Base-by-base conservation (phyloP, 2,329 filamentous ascomycete species). In the Pseudocercospora cruenta region DNA sequence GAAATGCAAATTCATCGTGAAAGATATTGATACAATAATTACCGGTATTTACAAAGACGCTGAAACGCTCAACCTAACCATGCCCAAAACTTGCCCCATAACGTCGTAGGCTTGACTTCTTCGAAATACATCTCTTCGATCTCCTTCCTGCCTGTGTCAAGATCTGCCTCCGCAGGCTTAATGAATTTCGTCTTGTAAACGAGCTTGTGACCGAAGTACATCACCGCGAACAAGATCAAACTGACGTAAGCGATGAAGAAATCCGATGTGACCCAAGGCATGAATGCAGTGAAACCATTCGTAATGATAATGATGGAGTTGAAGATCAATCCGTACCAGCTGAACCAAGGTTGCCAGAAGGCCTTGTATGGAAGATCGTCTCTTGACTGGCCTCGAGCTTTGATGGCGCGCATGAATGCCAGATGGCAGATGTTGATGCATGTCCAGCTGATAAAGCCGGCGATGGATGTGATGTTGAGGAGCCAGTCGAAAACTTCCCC, bases 191-290 rank as follows among this genome's bases (percentile, higher is more conserved):
- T 78, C 63, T 77, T 72, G 54, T 85, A 82, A 16, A 88, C 80
- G 65, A 91, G 33, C 77, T 94, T 95, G 88, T 90, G 94, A 5
- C 86, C 87, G 2, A 90, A 49, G 75, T 87, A 94, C 1, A 94
- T 79, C 0, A 88, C 70, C 0, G 90, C 91, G 74, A 91, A 92
- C 1, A 93, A 79, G 4, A 85, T 86, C 59, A 94, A 86, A 84
- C 92, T 92, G 58, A 88, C 87, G 77, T 94, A 94, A 2, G 79
- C 81, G 77, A 93, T 92, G 28, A 94, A 78, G 76, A 94, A 95
- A 6, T 86, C 87, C 6, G 89, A 84, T 0, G 90, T 75, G 66
- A 87, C 84, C 91, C 90, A 94, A 4, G 84, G 83, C 2, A 94
- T 76, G 72, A 94, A 95, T 0, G 94, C 90, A 0, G 88, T 86